Evolutionary conservation across 495 filamentous ascomycete genomes (phyloP).

Genomic region (Penicillium salamii): DNA sequence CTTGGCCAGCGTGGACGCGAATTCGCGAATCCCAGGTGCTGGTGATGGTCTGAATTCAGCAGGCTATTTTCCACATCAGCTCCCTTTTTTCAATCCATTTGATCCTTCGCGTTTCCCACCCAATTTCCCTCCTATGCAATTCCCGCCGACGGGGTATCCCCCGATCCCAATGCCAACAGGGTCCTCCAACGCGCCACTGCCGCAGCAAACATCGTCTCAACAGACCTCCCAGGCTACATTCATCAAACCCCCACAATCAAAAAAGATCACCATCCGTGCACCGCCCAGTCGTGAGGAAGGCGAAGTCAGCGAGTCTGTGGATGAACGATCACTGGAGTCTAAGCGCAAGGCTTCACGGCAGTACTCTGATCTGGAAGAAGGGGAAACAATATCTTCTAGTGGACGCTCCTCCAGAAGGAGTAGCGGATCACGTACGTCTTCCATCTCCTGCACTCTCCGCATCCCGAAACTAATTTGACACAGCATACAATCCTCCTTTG

Average conservation of each 20-base stretch:
- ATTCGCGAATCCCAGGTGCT: conserved; percentile 25
- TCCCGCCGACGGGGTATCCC: conserved; percentile 23
- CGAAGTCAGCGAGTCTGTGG: conserved; percentile 68
- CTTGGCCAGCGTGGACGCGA: conserved; percentile 24
- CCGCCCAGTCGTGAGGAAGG: conserved; percentile 60
- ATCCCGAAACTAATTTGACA: conserved; percentile 23
- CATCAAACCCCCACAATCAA: too few relatives aligned
- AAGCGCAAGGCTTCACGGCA: not conserved
- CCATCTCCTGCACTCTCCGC: too few relatives aligned
- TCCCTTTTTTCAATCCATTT: conserved; percentile 30
- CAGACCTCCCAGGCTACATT: too few relatives aligned
- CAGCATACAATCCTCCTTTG: conserved; percentile 44
- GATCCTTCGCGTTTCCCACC: conserved; percentile 26
- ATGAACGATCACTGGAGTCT: conserved; percentile 30
- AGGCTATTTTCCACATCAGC: conserved; percentile 28
- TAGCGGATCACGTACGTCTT: conserved; percentile 38
- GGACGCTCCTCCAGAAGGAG: conserved; percentile 25
- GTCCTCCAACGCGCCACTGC: conserved; percentile 8
- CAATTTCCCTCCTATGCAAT: conserved; percentile 25
- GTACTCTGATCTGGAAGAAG: conserved; percentile 26
- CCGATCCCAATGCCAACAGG: conserved; percentile 22
- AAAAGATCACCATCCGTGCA: conserved; percentile 2
- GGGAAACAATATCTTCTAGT: conserved; percentile 24
- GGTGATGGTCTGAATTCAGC: conserved; percentile 17
- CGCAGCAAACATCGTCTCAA: not conserved